A percentile compares a stretch with the other conserved stretches of the same genome.
Evolutionary conservation across 306 rosid species (phyloP).

Genomic region (Mimosa pudica): DNA sequence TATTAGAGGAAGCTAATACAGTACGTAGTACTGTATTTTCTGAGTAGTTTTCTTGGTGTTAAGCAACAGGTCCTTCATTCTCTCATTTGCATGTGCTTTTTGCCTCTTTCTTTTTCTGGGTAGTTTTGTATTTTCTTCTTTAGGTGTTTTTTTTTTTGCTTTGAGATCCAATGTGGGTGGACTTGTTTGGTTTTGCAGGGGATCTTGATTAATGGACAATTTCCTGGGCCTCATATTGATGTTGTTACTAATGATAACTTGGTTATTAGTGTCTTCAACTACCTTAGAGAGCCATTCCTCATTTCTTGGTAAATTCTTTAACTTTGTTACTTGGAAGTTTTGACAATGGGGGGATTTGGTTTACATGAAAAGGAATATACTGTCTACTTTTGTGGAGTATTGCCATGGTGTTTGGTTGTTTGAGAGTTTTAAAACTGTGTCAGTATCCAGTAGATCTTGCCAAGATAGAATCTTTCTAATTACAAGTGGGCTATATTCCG

Average conservation of each 20-base stretch:
- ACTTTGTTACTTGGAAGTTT: neutral
- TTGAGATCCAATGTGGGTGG: constrained; percentile 13
- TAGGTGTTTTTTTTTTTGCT: neutral
- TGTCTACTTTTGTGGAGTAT: neutral
- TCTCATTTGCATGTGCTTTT: neutral
- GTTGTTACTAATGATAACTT: constrained; percentile 91
- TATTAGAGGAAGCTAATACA: no score
- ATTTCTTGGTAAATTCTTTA: constrained; percentile 65
- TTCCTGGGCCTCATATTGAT: constrained; percentile 98
- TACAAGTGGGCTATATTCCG: constrained; percentile 13
- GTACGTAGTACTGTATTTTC: no score
- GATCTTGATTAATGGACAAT: constrained; percentile 92
- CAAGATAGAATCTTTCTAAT: constrained; percentile 10
- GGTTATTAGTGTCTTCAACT: constrained; percentile 78
- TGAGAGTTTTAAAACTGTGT: neutral
- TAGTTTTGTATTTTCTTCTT: neutral
- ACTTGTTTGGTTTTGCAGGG: constrained; percentile 55
- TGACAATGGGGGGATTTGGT: neutral
- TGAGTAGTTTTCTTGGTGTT: constrained; percentile 53
- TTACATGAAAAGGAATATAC: no score
- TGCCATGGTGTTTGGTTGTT: neutral
- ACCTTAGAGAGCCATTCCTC: constrained; percentile 82
- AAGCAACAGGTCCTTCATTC: constrained; percentile 72
- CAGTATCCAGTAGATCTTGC: constrained; percentile 30
- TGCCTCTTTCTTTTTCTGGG: neutral